These are phyloP conservation scores for Candida lessepsii DNA, from an alignment of 805 yeast species.

Conservation along the genomic window DNA sequence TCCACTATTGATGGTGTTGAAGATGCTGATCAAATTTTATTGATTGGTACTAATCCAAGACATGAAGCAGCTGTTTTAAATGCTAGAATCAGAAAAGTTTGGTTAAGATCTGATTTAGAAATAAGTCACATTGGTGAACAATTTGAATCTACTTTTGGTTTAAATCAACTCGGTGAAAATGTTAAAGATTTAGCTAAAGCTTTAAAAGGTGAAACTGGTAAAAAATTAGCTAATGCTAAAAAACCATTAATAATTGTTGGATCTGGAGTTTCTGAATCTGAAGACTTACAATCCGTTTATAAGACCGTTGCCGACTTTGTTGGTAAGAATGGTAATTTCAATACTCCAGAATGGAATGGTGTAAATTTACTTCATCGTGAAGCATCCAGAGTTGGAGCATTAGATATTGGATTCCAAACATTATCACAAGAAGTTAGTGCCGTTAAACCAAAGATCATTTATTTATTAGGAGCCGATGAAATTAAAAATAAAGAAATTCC, in stretches of 20 bases:
- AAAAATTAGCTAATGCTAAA: constrained; percentile 62
- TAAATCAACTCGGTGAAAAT: constrained; percentile 61
- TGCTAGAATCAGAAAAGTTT: constrained; percentile 76
- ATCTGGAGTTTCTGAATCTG: constrained; percentile 69
- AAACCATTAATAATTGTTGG: constrained; percentile 80
- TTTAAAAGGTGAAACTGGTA: constrained; percentile 65
- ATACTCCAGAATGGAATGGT: constrained; percentile 78
- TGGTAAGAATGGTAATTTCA: constrained; percentile 52
- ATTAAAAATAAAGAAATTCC: constrained; percentile 67
- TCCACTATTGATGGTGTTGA: constrained; percentile 76
- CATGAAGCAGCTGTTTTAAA: constrained; percentile 88
- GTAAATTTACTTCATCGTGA: constrained; percentile 77
- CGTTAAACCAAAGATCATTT: constrained; percentile 68
- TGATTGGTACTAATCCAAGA: constrained; percentile 85
- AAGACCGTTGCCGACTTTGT: constrained; percentile 62
- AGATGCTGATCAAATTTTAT: constrained; percentile 75
- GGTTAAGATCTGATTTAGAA: constrained; percentile 69
- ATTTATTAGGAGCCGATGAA: constrained; percentile 84
- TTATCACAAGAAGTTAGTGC: constrained; percentile 45
- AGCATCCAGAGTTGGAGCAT: constrained; percentile 85
- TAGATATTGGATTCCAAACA: constrained; percentile 75
- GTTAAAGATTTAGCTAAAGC: constrained; percentile 58
- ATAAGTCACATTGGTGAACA: constrained; percentile 71
- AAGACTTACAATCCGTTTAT: constrained; percentile 61
- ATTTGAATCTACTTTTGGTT: constrained; percentile 74